These are phyloP conservation scores for Glaciozyma antarctica DNA, from an alignment of 768 basidiomycete genomes.

Conservation along the genomic window DNA sequence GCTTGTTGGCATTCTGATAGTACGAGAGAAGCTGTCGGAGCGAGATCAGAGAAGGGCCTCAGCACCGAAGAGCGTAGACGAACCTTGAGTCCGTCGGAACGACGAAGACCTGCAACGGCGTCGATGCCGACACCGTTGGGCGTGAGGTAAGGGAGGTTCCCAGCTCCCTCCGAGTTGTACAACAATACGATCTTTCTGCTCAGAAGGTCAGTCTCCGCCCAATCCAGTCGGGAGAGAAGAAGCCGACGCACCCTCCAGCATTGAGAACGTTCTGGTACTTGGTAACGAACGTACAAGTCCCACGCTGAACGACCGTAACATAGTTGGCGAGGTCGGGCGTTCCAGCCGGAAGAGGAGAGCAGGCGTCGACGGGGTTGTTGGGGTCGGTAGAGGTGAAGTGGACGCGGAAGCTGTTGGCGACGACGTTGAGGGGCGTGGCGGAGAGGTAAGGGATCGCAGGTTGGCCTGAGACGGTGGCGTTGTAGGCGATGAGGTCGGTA, in stretches of 20 bases:
- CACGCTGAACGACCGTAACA: conserved; percentile 53
- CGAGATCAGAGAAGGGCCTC: background rate
- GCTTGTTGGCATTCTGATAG: too few relatives aligned
- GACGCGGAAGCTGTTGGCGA: conserved; percentile 44
- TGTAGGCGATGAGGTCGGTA: conserved; percentile 47
- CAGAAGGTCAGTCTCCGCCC: background rate
- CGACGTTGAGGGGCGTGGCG: conserved; percentile 41
- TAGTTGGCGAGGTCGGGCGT: conserved; percentile 51
- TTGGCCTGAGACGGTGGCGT: conserved; percentile 49
- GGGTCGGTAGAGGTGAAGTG: conserved; percentile 55
- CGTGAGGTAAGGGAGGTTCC: background rate
- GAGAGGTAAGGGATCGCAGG: conserved; percentile 51
- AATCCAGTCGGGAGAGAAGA: too few relatives aligned
- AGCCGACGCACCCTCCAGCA: conserved; percentile 39
- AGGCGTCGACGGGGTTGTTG: conserved; percentile 52
- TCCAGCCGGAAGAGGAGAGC: conserved; percentile 48
- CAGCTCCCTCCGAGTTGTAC: background rate
- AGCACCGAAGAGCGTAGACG: background rate
- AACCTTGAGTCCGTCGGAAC: background rate
- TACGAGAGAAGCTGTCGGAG: background rate
- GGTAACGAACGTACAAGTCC: conserved; percentile 50
- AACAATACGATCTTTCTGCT: background rate
- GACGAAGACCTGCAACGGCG: background rate
- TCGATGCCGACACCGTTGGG: background rate
- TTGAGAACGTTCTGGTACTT: conserved; percentile 52